Conservation (phyloP, 176 grass and related monocot genomes). For the Lolium rigidum region DNA sequence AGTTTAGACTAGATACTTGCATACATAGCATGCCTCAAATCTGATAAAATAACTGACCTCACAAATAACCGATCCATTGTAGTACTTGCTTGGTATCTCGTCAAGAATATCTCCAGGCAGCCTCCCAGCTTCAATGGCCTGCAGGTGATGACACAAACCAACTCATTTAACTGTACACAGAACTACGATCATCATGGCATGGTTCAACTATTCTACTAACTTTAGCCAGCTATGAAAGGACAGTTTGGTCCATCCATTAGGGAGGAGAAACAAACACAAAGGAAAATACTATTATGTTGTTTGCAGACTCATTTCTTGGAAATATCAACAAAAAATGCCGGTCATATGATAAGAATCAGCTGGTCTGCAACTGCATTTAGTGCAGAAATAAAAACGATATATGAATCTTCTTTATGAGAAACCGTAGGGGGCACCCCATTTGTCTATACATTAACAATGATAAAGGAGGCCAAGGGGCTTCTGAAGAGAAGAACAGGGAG, state of each 20-base stretch:
- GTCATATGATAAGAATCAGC: slow-evolving; percentile 24
- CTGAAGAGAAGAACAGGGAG: neutral
- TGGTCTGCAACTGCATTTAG: slow-evolving; percentile 9
- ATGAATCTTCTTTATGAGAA: neutral
- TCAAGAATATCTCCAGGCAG: slow-evolving; percentile 89
- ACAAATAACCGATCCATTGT: slow-evolving; percentile 77
- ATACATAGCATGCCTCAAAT: slow-evolving; percentile 25
- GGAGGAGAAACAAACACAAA: neutral
- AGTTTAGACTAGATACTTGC: neutral
- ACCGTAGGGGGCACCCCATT: neutral
- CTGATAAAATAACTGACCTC: slow-evolving; percentile 70
- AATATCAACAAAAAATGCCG: neutral
- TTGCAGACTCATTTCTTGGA: neutral
- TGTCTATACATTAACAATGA: neutral
- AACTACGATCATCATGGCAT: slow-evolving; percentile 16
- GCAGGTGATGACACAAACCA: slow-evolving; percentile 28
- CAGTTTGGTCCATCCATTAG: slow-evolving; percentile 27
- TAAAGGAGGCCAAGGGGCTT: neutral
- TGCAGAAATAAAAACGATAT: slow-evolving; percentile 5
- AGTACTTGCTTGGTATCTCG: slow-evolving; percentile 95
- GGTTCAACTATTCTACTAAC: slow-evolving; percentile 20
- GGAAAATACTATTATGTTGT: slow-evolving; percentile 9
- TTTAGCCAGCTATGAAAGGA: slow-evolving; percentile 29
- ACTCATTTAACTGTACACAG: slow-evolving; percentile 33
- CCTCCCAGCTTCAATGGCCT: slow-evolving; percentile 93